Base-by-base conservation (phyloP, 1,284 basidiomycete genomes). In the Farysia itapuensis region DNA sequence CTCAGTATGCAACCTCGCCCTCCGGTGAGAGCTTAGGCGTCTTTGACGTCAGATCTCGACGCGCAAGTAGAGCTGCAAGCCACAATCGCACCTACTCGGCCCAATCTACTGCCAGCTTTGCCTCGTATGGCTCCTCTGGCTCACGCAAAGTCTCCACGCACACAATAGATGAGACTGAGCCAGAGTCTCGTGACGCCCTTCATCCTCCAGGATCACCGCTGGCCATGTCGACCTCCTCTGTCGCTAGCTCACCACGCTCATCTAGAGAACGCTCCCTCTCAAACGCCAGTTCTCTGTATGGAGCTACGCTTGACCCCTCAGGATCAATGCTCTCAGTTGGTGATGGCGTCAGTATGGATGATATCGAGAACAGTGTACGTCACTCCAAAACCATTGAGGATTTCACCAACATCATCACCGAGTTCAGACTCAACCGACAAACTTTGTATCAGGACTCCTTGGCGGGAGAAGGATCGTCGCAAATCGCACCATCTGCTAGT, bases 401-500 rank as follows among this genome's bases (percentile, higher is more conserved):
- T 39, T 72, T 72, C 30, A 68, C 67, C 32, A 59, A 57, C 46
- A 68, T 72, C 46, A 70, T 72, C 44, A 58, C 57, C 39, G 67
- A 72, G 32, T 70, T 67, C 38, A 49, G 70, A n/a, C 46, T 61
- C 35, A 61, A 67, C 28, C 51, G 65, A 9, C 54, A 61, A 19
- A 56, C 54, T 0, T 43, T 57, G 26, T 64, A 53, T 24, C 35
- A 49, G 13, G 53, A 64, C 35, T 49, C 53, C 9, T 39, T 63
- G 12, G 58, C 47, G 1, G 47, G 33, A 6, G 35, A 43, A 4
- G 26, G 11, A 28, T 15, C 32, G 11, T 15, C 9, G 9, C n/a
- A 34, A 34, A n/a, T n/a, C n/a, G n/a, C n/a, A n/a, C n/a, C n/a
- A 9, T 8, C 11, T 21, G 11, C 8, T 18, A 9, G 18, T 16